Conservation (phyloP, 768 basidiomycete species). For the Hortiboletus flavorubellus region DNA sequence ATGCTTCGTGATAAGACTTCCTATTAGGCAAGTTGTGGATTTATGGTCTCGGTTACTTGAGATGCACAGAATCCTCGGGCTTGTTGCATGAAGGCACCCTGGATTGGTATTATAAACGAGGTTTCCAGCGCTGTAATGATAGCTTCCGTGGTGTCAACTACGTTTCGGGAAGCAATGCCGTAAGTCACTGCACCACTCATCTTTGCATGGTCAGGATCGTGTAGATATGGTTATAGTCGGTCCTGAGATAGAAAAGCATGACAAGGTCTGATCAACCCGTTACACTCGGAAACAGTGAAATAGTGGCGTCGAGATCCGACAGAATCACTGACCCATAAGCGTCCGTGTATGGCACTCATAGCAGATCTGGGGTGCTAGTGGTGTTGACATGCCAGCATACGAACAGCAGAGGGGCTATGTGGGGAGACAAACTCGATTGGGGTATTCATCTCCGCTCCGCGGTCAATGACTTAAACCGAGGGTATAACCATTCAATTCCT, state of each 20-base stretch:
- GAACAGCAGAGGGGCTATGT: not conserved
- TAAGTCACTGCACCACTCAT: not conserved
- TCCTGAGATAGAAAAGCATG: not conserved
- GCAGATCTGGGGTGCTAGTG: not conserved
- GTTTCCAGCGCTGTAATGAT: not conserved
- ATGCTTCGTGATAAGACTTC: not conserved
- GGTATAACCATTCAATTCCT: not conserved
- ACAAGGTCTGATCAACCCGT: not conserved
- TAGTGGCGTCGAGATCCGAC: not conserved
- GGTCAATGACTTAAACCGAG: not conserved
- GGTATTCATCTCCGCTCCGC: not conserved
- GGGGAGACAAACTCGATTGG: not conserved
- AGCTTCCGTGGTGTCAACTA: conserved; percentile 12
- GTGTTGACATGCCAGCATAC: not conserved
- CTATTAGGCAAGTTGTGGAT: not conserved
- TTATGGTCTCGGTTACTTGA: not conserved
- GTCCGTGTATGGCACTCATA: not conserved
- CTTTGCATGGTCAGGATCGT: not conserved
- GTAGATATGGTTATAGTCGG: not conserved
- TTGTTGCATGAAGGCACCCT: not conserved
- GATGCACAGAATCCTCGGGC: not conserved
- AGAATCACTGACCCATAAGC: not conserved
- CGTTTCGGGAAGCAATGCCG: not conserved
- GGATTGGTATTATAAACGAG: not conserved
- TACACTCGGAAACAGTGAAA: not conserved